Evolutionary conservation across 768 basidiomycete genomes (phyloP).

Genomic region (Strobilomyces confusus): DNA sequence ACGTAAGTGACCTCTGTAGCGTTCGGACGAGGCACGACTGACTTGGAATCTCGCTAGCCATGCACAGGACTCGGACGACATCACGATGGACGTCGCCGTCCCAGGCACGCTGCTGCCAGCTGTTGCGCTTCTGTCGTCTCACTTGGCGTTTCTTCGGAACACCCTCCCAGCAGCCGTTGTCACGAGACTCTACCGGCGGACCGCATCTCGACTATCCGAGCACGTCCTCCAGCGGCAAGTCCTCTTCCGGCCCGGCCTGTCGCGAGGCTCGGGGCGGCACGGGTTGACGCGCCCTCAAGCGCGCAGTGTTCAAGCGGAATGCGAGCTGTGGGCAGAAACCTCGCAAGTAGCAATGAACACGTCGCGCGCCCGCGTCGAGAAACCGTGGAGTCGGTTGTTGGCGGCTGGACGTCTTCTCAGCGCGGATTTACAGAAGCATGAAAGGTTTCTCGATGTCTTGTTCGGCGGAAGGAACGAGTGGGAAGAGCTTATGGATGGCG

Average conservation of each 20-base stretch:
- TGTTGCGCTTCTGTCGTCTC: conserved; percentile 75
- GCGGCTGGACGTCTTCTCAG: conserved; percentile 68
- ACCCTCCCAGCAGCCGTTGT: conserved; percentile 57
- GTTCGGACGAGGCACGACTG: background rate
- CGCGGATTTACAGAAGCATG: conserved; percentile 43
- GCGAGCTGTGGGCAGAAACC: conserved; percentile 80
- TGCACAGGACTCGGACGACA: conserved; percentile 7
- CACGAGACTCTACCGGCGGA: conserved; percentile 68
- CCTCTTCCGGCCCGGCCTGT: conserved; percentile 69
- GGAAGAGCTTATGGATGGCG: conserved; percentile 44
- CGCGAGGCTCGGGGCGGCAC: conserved; percentile 27
- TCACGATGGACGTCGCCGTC: conserved; percentile 40
- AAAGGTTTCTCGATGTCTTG: conserved; percentile 16
- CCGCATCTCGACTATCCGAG: conserved; percentile 64
- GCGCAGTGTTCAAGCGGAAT: conserved; percentile 61
- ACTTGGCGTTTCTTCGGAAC: conserved; percentile 63
- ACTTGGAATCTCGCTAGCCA: conserved; percentile 11
- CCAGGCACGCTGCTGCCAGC: conserved; percentile 72
- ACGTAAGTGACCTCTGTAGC: conserved; percentile 31
- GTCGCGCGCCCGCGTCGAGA: conserved; percentile 53
- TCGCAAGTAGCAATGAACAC: conserved; percentile 55
- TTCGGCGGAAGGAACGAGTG: conserved; percentile 37
- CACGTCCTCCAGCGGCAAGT: conserved; percentile 84
- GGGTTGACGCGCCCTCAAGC: conserved; percentile 44
- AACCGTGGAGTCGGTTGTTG: conserved; percentile 72